Percentiles rank a stretch among this genome's conserved stretches.
These are phyloP conservation scores for Zychaea mexicana DNA, from an alignment of 371 early-diverging fungal species.

Conservation along the genomic window DNA sequence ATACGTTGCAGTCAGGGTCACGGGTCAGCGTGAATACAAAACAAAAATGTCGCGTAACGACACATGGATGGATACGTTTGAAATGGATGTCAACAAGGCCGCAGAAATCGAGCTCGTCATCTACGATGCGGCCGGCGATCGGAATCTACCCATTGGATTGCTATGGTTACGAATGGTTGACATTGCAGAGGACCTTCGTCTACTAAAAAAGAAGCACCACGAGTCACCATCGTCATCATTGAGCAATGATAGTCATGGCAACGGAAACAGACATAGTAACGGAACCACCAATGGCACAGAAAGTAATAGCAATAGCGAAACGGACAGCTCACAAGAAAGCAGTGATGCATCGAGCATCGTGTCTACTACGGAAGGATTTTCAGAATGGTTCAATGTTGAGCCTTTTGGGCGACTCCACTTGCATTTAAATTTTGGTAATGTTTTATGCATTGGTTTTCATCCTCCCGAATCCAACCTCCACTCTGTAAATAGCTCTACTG, in stretches of 20 bases:
- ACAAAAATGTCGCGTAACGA: constrained; percentile 67
- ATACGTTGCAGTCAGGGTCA: constrained; percentile 66
- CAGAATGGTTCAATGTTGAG: constrained; percentile 88
- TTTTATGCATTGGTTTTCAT: background rate
- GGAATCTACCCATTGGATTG: constrained; percentile 68
- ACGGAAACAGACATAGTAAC: constrained; percentile 3
- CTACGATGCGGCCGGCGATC: constrained; percentile 65
- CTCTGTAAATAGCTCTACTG: background rate
- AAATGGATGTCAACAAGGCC: constrained; percentile 82
- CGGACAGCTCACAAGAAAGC: background rate
- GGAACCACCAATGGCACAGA: constrained; percentile 39
- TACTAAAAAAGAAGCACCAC: constrained; percentile 50
- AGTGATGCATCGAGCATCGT: background rate
- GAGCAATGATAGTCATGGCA: background rate
- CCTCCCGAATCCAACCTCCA: no score
- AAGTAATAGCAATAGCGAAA: background rate
- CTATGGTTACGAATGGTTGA: constrained; percentile 83
- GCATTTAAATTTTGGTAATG: constrained; percentile 73
- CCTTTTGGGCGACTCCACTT: constrained; percentile 87
- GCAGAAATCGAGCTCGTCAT: constrained; percentile 87
- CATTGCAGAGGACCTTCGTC: constrained; percentile 72
- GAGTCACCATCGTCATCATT: no score
- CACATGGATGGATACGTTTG: constrained; percentile 79
- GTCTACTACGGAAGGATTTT: constrained; percentile 28
- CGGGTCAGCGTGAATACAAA: constrained; percentile 24